Conservation (phyloP, 2,329 filamentous ascomycete genomes). For the Xylaria polymorpha region DNA sequence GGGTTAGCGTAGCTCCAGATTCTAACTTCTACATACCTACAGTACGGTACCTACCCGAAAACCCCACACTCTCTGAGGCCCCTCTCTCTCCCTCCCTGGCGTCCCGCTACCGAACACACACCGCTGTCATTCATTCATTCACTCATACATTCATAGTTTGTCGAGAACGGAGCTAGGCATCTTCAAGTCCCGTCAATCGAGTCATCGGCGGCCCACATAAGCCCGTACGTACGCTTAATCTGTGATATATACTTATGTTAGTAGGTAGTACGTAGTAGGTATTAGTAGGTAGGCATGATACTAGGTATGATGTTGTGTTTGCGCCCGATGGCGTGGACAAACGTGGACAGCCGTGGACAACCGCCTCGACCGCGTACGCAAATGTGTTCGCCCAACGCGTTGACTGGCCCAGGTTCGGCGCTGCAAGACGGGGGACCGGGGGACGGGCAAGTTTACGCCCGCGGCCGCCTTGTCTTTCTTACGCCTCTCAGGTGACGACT, state of each 20-base stretch:
- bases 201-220: too few species aligned
- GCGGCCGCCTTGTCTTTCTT: constrained; percentile 1
- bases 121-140: too few species aligned
- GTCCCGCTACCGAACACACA: too few species aligned
- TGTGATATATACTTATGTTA: background rate
- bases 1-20: too few species aligned
- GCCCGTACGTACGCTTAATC: background rate
- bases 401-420: background rate
- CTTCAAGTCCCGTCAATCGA: background rate
- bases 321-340: constrained; percentile 15
- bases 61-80: too few species aligned
- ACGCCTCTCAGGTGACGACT: constrained; percentile 19
- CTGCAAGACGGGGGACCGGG: constrained; percentile 23
- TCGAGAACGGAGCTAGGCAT: background rate
- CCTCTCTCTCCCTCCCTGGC: too few species aligned
- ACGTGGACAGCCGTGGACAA: too few species aligned
- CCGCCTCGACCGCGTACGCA: constrained; percentile 22
- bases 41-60: too few species aligned
- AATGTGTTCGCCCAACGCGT: background rate
- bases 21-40: too few species aligned
- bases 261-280: too few species aligned
- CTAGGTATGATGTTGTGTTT: background rate
- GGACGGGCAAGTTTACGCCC: constrained; percentile 29
- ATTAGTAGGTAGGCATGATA: background rate
- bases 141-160: too few species aligned